Conservation (phyloP, 139 green algal species). For the Chlorella vulgaris region DNA sequence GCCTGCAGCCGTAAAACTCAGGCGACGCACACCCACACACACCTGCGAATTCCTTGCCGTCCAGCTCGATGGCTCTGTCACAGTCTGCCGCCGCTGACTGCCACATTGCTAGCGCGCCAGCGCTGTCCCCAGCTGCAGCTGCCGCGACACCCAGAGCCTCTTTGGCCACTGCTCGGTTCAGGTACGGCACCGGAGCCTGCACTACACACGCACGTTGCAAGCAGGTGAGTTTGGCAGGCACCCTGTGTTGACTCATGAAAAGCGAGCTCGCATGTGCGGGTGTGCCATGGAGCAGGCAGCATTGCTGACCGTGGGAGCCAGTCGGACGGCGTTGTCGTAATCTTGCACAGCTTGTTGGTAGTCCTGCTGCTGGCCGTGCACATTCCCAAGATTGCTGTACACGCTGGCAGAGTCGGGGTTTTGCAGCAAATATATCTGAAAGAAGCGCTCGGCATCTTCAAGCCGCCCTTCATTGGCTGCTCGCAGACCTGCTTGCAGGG, state of each 20-base stretch:
- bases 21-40: no score
- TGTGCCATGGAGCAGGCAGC: no score
- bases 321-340: constrained; percentile 23
- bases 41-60: no score
- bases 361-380: constrained; percentile 41
- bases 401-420: not conserved
- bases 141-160: constrained; percentile 31
- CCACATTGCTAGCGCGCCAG: constrained; percentile 6
- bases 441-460: constrained; percentile 40
- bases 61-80: constrained; percentile 20
- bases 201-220: not conserved
- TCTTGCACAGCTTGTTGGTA: constrained; percentile 23
- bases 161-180: constrained; percentile 34
- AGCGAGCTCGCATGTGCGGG: no score
- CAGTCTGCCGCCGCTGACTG: constrained; percentile 18
- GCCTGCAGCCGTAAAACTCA: no score
- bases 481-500: constrained; percentile 28
- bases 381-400: constrained; percentile 36
- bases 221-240: not conserved
- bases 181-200: constrained; percentile 39
- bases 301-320: constrained; percentile 20
- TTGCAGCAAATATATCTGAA: constrained; percentile 42
- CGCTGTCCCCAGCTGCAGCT: not conserved
- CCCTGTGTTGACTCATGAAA: not conserved
- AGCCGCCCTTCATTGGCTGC: constrained; percentile 3